Conservation (phyloP, 768 basidiomycete species). For the Suillus subaureus region DNA sequence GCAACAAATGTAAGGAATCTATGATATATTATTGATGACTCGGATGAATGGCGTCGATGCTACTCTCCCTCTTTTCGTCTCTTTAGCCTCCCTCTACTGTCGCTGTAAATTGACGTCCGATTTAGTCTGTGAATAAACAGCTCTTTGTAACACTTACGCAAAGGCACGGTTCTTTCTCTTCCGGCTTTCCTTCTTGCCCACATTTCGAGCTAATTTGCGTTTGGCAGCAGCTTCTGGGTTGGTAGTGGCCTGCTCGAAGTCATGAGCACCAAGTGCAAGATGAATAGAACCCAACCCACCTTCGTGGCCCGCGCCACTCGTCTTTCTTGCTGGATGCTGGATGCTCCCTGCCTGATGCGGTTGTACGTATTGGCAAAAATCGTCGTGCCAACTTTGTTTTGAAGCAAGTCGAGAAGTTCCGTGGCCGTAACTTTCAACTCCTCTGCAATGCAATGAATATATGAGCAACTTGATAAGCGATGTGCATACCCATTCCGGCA, state of each 20-base stretch:
- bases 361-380: conserved; percentile 82
- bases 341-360: conserved; percentile 70
- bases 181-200: conserved; percentile 80
- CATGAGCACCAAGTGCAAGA: neutral
- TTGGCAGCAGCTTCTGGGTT: conserved; percentile 79
- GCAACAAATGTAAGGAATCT: neutral
- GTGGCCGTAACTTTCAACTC: conserved; percentile 79
- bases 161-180: conserved; percentile 72
- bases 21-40: neutral
- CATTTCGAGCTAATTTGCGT: conserved; percentile 70
- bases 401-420: conserved; percentile 88
- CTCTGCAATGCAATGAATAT: conserved; percentile 44
- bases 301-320: conserved; percentile 58
- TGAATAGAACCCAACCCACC: conserved; percentile 33
- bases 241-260: conserved; percentile 52
- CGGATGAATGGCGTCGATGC: neutral
- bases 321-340: conserved; percentile 70
- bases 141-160: conserved; percentile 47
- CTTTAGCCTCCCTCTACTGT: conserved; percentile 52
- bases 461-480: neutral
- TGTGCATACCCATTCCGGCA: conserved; percentile 66
- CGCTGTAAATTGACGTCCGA: conserved; percentile 33
- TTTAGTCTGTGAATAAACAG: neutral
- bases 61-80: conserved; percentile 40
- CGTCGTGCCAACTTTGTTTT: conserved; percentile 84